Base-by-base conservation (phyloP, 129 eudicot genomes). In the Flaveria robusta region DNA sequence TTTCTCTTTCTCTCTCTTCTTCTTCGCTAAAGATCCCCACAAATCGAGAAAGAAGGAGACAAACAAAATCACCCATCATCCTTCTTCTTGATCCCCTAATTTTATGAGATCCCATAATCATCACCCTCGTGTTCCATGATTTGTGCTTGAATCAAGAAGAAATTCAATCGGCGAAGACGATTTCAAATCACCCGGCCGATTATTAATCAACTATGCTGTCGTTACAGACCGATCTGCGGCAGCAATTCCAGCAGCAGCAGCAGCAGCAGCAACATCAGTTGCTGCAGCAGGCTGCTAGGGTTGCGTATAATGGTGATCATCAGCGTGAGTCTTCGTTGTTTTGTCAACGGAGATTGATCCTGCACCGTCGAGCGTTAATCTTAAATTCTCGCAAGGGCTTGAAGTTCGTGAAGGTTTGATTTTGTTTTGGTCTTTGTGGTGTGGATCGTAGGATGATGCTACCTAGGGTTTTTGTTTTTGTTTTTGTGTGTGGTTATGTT, bases 211-310 rank as follows among this genome's bases (percentile, higher is more conserved):
- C 3, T 64, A 86, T 91, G 97, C 71, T 88, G 74, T 82, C 89
- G 66, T 70, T 91, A 70, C 94, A 91, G 82, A 85, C 58, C 77
- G 97, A 88, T 88, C 88, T 79, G 27, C 84, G 91, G 75, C 94
- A 86, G 80, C 86, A 34, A 34, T 31, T 29, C 74, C 85, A 75
- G 68, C 87, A 84, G 73, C 91, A 77, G 70, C 84, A 76, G 39
- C n/a, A n/a, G n/a, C n/a, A 79, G 16, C 84, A 77, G 62, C 83
- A 76, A 15, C 84, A 83, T 23, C 72, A 59, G 49, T 63, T 55
- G 37, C 74, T 26, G 43, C 76, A 52, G 79, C 86, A 76, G 77
- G 75, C 72, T 13, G 72, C 88, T 84, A 86, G 97, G 93, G 91
- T 77, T 84, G 84, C 79, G 58, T 83, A 75, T 41, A 75, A 80